A percentile compares a stretch with the other conserved stretches of the same genome.
Evolutionary conservation across 1,284 basidiomycete genomes (phyloP).

Genomic region (Ustilago shanxiensis): DNA sequence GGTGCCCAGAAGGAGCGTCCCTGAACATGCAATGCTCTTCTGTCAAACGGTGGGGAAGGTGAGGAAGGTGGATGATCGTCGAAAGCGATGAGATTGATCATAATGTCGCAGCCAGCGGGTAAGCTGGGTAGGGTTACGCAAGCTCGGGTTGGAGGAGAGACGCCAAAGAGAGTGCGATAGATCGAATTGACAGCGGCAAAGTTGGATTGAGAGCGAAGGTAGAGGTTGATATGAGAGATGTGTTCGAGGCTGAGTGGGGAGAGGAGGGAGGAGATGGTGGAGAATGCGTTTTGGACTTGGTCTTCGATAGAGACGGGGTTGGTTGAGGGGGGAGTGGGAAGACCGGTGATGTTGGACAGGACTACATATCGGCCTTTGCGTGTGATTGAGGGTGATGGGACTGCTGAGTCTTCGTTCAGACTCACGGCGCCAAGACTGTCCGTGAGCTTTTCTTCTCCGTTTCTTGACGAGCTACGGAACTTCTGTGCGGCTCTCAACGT

Average conservation of each 20-base stretch:
- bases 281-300: slow-evolving; percentile 31
- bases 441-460: background rate
- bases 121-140: slow-evolving; percentile 79
- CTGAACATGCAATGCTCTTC: slow-evolving; percentile 85
- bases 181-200: slow-evolving; percentile 71
- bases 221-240: slow-evolving; percentile 84
- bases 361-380: slow-evolving; percentile 31
- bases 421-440: background rate
- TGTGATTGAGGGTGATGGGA: slow-evolving; percentile 18
- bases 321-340: background rate
- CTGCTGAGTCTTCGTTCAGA: background rate
- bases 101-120: slow-evolving; percentile 19
- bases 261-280: slow-evolving; percentile 15
- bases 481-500: slow-evolving; percentile 33
- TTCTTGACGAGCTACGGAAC: background rate
- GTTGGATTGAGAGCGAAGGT: slow-evolving; percentile 74
- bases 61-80: slow-evolving; percentile 1
- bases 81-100: slow-evolving; percentile 31
- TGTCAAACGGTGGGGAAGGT: slow-evolving; percentile 8
- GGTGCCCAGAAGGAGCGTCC: slow-evolving; percentile 97
- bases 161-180: slow-evolving; percentile 86
- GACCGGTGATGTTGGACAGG: slow-evolving; percentile 35
- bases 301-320: slow-evolving; percentile 12
- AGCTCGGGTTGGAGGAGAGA: slow-evolving; percentile 90
- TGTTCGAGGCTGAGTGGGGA: slow-evolving; percentile 65